Evolutionary conservation across 305 asterid genomes (phyloP).

Genomic region (Solanum chacoense): DNA sequence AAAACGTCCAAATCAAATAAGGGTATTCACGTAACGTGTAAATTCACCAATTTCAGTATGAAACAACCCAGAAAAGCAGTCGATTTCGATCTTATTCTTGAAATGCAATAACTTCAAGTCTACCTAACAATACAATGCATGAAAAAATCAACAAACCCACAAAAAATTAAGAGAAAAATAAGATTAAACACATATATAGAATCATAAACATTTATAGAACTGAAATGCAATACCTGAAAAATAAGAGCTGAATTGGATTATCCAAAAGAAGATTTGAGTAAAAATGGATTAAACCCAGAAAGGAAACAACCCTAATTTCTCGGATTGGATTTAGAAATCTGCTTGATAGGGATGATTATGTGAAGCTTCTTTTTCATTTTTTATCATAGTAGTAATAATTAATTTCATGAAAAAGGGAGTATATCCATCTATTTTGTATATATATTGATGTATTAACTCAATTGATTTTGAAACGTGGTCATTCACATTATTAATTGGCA

Average conservation of each 20-base stretch:
- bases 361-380: not conserved
- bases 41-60: not conserved
- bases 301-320: not conserved
- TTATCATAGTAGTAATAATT: not conserved
- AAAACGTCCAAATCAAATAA: not conserved
- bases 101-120: not conserved
- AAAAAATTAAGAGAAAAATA: not conserved
- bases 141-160: not conserved
- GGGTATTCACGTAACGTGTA: not conserved
- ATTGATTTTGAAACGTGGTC: accelerated
- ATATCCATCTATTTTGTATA: not conserved
- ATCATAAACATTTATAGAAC: not conserved
- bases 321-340: not conserved
- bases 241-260: not conserved
- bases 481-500: too few relatives aligned
- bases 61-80: not conserved
- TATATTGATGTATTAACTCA: not conserved
- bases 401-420: not conserved
- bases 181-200: not conserved
- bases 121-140: not conserved
- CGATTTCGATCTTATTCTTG: not conserved
- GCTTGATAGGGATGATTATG: not conserved
- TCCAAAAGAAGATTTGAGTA: not conserved
- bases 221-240: not conserved
- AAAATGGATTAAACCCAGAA: not conserved